Evolutionary conservation across 768 basidiomycete genomes (phyloP).

Genomic region (Termitomyces titanicus): DNA sequence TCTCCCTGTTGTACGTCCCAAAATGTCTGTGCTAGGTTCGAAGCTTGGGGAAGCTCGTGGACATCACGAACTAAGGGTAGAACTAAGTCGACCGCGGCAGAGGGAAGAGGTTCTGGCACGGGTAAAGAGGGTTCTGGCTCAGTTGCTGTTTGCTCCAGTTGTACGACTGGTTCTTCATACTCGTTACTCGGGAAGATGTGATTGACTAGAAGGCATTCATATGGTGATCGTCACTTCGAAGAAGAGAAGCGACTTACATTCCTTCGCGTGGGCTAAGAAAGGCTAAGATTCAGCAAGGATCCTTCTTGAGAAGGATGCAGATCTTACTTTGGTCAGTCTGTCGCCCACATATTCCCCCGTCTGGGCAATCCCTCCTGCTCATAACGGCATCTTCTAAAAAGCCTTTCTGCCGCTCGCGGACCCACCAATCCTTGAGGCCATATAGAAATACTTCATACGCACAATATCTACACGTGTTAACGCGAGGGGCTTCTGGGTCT

Average conservation of each 20-base stretch:
- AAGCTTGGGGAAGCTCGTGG: neutral
- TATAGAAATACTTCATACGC: slow-evolving; percentile 73
- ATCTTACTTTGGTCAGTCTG: slow-evolving; percentile 69
- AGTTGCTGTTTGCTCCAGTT: neutral
- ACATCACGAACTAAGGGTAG: neutral
- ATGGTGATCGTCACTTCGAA: neutral
- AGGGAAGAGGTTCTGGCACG: neutral
- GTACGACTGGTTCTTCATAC: slow-evolving; percentile 3
- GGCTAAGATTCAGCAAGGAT: slow-evolving; percentile 8
- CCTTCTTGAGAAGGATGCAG: neutral
- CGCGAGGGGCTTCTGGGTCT: slow-evolving; percentile 55
- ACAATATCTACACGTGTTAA: slow-evolving; percentile 65
- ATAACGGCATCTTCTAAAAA: slow-evolving; percentile 52
- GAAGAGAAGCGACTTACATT: slow-evolving; percentile 49
- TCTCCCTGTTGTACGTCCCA: neutral
- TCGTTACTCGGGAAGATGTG: slow-evolving; percentile 31
- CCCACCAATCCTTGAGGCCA: slow-evolving; percentile 81
- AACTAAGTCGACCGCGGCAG: neutral
- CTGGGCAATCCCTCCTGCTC: slow-evolving; percentile 64
- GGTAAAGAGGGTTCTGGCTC: neutral
- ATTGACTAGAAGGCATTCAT: slow-evolving; percentile 30
- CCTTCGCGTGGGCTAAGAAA: slow-evolving; percentile 61
- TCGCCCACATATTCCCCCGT: slow-evolving; percentile 53
- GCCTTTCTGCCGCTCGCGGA: slow-evolving; percentile 71
- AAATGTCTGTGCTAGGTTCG: neutral